Conservation (phyloP, 116 monocot species). For the Papilionanthe hybrid region DNA sequence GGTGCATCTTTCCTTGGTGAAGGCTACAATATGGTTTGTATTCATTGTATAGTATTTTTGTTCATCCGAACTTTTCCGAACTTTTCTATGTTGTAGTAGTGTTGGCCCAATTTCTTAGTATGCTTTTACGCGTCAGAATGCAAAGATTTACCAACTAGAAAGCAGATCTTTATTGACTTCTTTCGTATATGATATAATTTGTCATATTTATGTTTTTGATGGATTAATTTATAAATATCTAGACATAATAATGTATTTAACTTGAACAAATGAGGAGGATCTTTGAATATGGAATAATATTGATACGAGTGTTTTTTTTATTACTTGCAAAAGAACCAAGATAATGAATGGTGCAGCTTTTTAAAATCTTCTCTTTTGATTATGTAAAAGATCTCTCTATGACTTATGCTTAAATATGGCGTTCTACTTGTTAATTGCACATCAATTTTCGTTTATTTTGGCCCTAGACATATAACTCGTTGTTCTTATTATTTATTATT, state of each 20-base stretch:
- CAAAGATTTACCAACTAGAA: background rate
- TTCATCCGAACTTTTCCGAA: background rate
- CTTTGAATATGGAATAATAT: background rate
- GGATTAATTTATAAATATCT: background rate
- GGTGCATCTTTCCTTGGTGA: conserved; percentile 29
- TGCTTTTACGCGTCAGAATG: background rate
- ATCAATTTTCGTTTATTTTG: background rate
- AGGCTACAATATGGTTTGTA: background rate
- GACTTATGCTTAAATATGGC: background rate
- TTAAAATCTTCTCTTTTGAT: background rate
- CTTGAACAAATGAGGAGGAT: background rate
- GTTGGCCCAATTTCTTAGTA: background rate
- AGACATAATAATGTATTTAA: background rate
- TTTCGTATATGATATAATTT: background rate
- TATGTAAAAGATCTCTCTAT: background rate
- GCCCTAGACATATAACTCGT: background rate
- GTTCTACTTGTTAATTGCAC: background rate
- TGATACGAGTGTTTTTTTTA: background rate
- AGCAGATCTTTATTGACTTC: background rate
- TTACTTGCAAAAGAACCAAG: background rate
- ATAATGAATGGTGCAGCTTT: background rate
- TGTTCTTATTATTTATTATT: background rate
- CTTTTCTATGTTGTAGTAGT: background rate
- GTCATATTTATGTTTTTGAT: background rate
- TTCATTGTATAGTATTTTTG: background rate